Conservation (phyloP, 306 rosid species). For the Parietaria judaica region DNA sequence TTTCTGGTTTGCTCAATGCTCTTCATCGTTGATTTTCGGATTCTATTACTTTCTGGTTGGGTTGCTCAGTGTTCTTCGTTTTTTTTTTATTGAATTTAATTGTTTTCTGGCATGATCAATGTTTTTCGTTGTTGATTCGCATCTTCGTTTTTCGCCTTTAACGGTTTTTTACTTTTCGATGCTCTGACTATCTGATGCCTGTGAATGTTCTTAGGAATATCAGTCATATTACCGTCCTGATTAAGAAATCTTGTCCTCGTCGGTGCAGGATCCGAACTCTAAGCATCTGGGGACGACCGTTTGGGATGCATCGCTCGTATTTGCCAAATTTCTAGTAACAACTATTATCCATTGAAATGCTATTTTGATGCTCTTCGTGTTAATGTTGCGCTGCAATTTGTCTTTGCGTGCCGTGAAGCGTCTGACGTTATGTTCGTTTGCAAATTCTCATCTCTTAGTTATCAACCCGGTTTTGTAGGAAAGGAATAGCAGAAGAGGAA, state of each 20-base stretch:
- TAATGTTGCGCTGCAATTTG: slow-evolving; percentile 9
- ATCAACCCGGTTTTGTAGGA: slow-evolving; percentile 39
- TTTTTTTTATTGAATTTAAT: no score
- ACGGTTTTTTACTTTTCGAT: no score
- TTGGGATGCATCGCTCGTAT: slow-evolving; percentile 96
- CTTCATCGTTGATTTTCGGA: no score
- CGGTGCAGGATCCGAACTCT: slow-evolving; percentile 75
- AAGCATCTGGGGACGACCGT: slow-evolving; percentile 93
- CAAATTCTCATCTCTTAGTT: slow-evolving; percentile 1
- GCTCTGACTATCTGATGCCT: no score
- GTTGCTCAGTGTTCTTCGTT: no score
- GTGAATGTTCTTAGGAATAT: slow-evolving; percentile 8
- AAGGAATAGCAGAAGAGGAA: slow-evolving; percentile 80
- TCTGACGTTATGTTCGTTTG: background rate
- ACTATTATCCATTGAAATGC: slow-evolving; percentile 13
- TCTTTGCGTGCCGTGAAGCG: background rate
- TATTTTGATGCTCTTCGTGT: background rate
- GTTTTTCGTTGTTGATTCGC: no score
- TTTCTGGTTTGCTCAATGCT: no score
- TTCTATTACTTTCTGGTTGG: no score
- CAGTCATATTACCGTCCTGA: slow-evolving; percentile 18
- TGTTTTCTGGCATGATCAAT: no score
- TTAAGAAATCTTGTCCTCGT: background rate
- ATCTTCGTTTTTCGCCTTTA: no score
- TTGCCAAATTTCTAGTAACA: slow-evolving; percentile 74